A percentile compares a stretch with the other conserved stretches of the same genome.
phyloP scores from a whole-genome alignment of 306 rosid genomes.

The Dicorynia guianensis region DNA sequence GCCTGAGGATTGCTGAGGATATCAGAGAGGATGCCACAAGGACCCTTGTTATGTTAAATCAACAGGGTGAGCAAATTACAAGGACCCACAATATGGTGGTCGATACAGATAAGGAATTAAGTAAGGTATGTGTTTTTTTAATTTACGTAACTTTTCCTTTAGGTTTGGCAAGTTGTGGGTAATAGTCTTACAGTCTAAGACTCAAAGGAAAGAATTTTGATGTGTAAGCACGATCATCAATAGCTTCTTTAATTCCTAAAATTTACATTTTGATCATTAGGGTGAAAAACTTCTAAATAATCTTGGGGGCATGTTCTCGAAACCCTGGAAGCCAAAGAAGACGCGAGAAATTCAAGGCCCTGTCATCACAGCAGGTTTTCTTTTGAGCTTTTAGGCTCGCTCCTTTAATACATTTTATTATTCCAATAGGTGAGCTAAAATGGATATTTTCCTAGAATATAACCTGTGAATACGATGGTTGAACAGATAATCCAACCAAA shows the following conservation, averaged over 20 bases:
- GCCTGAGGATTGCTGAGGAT: constrained; percentile 85
- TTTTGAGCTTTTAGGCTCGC: constrained; percentile 13
- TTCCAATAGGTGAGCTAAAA: background rate
- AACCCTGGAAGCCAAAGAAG: constrained; percentile 91
- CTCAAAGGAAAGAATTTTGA: constrained; percentile 26
- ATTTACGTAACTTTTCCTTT: background rate
- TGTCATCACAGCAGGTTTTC: constrained; percentile 70
- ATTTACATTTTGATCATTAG: constrained; percentile 44
- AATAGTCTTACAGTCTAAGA: constrained; percentile 1
- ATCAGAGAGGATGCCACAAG: constrained; percentile 78
- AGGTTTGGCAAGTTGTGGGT: background rate
- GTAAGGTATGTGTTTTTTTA: constrained; percentile 56
- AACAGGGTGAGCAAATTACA: constrained; percentile 92
- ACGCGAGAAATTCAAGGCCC: constrained; percentile 73
- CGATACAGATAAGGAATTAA: constrained; percentile 86
- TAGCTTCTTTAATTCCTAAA: background rate
- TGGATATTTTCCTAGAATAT: background rate
- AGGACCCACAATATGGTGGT: constrained; percentile 83
- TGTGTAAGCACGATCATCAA: background rate
- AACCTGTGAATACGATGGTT: constrained; percentile 35
- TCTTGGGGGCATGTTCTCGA: constrained; percentile 97
- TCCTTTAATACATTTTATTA: constrained; percentile 13
- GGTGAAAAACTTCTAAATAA: constrained; percentile 93
- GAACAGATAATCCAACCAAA: constrained; percentile 60
- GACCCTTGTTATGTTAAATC: constrained; percentile 87